These are phyloP conservation scores for Camellia granthamiana DNA, from an alignment of 148 eudicot species.

Conservation along the genomic window DNA sequence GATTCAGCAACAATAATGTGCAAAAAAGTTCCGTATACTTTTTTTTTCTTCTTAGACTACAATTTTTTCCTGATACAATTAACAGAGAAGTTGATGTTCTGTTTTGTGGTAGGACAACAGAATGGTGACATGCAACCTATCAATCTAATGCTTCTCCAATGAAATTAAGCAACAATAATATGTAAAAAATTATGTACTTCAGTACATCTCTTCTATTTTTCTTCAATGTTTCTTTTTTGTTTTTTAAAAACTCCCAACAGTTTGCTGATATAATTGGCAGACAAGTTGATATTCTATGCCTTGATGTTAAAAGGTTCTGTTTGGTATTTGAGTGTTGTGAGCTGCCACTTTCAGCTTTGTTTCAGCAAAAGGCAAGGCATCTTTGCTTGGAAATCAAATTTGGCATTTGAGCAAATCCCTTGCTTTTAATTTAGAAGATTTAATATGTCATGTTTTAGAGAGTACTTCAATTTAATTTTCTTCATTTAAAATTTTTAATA, in stretches of 20 bases:
- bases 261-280: background rate
- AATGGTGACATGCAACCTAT: background rate
- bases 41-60: background rate
- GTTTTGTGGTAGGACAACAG: background rate
- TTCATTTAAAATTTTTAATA: too few relatives aligned
- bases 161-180: background rate
- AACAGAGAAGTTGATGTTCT: background rate
- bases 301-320: background rate
- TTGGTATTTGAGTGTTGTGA: background rate
- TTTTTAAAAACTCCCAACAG: background rate
- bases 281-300: background rate
- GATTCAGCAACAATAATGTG: background rate
- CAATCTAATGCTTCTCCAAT: background rate
- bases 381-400: background rate
- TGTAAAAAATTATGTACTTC: background rate
- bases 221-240: background rate
- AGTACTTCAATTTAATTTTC: background rate
- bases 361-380: background rate
- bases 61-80: background rate
- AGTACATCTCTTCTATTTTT: background rate
- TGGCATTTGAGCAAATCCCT: background rate
- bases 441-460: background rate
- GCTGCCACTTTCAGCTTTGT: background rate
- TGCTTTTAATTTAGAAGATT: background rate
- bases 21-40: background rate